Conservation (phyloP, 2,329 filamentous ascomycete species). For the Xylariaceae sp. region DNA sequence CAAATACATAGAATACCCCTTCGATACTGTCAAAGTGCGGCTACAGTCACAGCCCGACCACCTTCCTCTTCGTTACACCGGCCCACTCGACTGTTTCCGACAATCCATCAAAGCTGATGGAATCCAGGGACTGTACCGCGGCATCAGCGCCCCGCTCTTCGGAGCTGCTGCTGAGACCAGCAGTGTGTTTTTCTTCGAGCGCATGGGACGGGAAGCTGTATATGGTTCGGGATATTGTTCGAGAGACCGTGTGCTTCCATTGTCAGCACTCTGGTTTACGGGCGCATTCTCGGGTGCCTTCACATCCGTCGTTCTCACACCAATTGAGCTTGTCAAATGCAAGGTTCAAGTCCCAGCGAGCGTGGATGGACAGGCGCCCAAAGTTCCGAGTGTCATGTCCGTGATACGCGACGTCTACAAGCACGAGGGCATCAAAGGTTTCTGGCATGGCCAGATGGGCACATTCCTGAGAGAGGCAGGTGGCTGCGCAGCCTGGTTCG, state of each 20-base stretch:
- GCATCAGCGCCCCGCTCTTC: constrained; percentile 84
- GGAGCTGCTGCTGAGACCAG: constrained; percentile 91
- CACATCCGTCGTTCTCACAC: constrained; percentile 86
- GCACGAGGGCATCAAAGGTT: constrained; percentile 76
- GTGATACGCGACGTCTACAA: constrained; percentile 78
- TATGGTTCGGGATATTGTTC: constrained; percentile 49
- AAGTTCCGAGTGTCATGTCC: constrained; percentile 58
- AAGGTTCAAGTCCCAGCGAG: constrained; percentile 79
- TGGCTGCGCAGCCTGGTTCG: constrained; percentile 93
- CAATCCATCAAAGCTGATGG: constrained; percentile 79
- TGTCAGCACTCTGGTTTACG: constrained; percentile 71
- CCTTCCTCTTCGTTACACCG: constrained; percentile 74
- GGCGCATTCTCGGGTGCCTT: constrained; percentile 85
- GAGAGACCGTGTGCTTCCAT: constrained; percentile 59
- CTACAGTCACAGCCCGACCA: constrained; percentile 92
- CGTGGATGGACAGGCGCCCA: constrained; percentile 38
- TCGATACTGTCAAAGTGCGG: constrained; percentile 97
- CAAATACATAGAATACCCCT: constrained; percentile 97
- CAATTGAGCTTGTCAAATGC: constrained; percentile 96
- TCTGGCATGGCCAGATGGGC: constrained; percentile 93
- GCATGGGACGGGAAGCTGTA: constrained; percentile 64
- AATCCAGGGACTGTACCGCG: constrained; percentile 79
- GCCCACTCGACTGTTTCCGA: constrained; percentile 88
- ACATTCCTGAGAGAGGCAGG: constrained; percentile 93
- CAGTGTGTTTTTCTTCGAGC: constrained; percentile 88